Conservation (phyloP, 1,139 yeast genomes). For the Pichia sp. region DNA sequence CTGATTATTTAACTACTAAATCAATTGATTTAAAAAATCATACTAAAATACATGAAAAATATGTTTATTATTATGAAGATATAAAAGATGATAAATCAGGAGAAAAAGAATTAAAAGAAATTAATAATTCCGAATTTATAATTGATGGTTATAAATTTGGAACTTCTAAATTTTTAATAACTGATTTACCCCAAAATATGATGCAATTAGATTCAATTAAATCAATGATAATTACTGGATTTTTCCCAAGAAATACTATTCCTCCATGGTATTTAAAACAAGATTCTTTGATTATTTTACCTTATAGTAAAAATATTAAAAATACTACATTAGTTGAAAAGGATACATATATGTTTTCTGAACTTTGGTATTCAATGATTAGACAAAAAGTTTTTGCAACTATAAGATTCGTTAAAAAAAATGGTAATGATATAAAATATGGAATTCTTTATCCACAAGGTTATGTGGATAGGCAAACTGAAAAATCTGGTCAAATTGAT, state of each 20-base stretch:
- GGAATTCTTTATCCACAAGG: conserved; percentile 49
- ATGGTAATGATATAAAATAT: conserved; percentile 45
- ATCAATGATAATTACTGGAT: conserved; percentile 42
- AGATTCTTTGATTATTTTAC: conserved; percentile 51
- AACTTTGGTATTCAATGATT: conserved; percentile 50
- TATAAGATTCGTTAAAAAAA: conserved; percentile 54
- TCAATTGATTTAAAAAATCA: neutral
- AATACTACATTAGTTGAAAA: conserved; percentile 14
- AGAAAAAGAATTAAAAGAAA: conserved; percentile 4
- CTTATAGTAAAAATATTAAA: conserved; percentile 12
- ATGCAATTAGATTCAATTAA: conserved; percentile 7
- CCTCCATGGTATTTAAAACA: conserved; percentile 56
- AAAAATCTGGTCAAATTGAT: conserved; percentile 5
- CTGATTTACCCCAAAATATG: conserved; percentile 6
- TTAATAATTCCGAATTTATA: conserved; percentile 3
- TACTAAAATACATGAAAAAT: conserved; percentile 1
- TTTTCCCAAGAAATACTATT: conserved; percentile 39
- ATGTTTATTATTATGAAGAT: conserved; percentile 1
- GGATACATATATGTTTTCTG: conserved; percentile 43
- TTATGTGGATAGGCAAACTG: conserved; percentile 8
- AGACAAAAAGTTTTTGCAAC: conserved; percentile 47
- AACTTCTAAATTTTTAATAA: conserved; percentile 5
- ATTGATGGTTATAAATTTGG: conserved; percentile 12
- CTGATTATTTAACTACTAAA: conserved; percentile 11
- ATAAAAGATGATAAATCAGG: conserved; percentile 1